Evolutionary conservation across 2,329 filamentous ascomycete species (phyloP).

Genomic region (Pseudogymnoascus sp.): DNA sequence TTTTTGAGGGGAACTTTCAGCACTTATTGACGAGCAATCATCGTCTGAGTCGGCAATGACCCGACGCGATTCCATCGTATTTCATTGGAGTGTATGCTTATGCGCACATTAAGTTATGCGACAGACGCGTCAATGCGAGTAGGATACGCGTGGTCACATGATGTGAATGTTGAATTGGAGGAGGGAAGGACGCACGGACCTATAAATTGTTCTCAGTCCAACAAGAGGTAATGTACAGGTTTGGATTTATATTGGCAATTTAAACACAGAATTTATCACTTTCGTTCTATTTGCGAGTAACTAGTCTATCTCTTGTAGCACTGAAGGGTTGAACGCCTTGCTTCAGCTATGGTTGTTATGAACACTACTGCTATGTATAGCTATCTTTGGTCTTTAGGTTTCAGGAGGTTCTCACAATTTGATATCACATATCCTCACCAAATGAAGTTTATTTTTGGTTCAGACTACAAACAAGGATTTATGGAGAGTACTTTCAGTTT

Average conservation of each 20-base stretch:
- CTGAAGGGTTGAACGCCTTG: background rate
- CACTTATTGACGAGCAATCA: conserved; percentile 13
- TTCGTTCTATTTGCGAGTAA: background rate
- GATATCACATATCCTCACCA: background rate
- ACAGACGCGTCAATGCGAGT: background rate
- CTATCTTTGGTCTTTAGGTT: background rate
- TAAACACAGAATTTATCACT: no score
- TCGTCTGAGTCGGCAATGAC: conserved; percentile 31
- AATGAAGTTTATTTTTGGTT: background rate
- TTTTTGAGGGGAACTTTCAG: background rate
- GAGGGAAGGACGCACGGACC: background rate
- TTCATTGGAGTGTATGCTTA: background rate
- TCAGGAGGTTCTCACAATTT: background rate
- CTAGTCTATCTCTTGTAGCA: no score
- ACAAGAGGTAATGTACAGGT: no score
- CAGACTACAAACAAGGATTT: background rate
- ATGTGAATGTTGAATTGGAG: background rate
- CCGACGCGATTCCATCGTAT: conserved; percentile 22
- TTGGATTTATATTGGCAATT: no score
- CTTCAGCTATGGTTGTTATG: background rate
- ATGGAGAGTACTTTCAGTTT: background rate
- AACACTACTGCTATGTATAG: background rate
- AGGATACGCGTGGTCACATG: background rate
- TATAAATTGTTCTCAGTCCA: background rate
- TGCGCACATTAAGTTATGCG: background rate